Percentiles rank a stretch among this genome's conserved stretches.
phyloP scores from a whole-genome alignment of 2,329 filamentous ascomycete genomes.

The Xylariaceae sp. region DNA sequence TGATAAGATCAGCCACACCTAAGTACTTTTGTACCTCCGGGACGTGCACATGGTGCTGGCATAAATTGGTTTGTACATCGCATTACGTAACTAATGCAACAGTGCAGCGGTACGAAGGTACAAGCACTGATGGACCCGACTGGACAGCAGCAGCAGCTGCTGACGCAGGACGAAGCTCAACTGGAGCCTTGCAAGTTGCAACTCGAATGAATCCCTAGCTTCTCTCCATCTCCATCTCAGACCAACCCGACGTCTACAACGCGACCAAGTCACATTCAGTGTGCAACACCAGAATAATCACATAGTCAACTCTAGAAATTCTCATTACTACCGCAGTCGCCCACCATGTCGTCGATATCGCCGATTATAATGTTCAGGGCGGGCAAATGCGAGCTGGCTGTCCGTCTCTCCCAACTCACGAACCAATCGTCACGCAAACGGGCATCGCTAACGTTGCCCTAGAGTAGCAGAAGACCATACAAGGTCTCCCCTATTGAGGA shows the following conservation, averaged over 20 bases:
- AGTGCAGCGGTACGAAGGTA: neutral
- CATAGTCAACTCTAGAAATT: neutral
- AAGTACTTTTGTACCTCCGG: slow-evolving; percentile 4
- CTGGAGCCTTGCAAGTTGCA: slow-evolving; percentile 26
- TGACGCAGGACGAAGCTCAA: slow-evolving; percentile 27
- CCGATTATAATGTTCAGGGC: slow-evolving; percentile 97
- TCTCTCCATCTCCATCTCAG: slow-evolving; percentile 4
- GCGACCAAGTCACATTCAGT: neutral
- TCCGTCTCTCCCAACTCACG: slow-evolving; percentile 42
- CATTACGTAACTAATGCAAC: neutral
- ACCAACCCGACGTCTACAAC: neutral
- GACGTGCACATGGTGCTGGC: too few relatives aligned
- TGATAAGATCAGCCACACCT: slow-evolving; percentile 13
- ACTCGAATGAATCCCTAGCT: neutral
- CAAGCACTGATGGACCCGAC: too few relatives aligned
- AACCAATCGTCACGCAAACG: neutral
- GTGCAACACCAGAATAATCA: neutral
- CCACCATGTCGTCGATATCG: slow-evolving; percentile 64
- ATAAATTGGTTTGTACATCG: neutral
- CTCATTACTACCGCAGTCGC: neutral
- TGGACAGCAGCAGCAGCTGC: too few relatives aligned
- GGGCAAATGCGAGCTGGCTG: slow-evolving; percentile 78
- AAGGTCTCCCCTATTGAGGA: slow-evolving; percentile 69
- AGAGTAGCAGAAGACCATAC: slow-evolving; percentile 46
- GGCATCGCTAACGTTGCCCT: slow-evolving; percentile 16